Evolutionary conservation across 257 asterid genomes (phyloP), one percentile per base, ranked within the genome.

Genomic region (Voacanga thouarsii): DNA sequence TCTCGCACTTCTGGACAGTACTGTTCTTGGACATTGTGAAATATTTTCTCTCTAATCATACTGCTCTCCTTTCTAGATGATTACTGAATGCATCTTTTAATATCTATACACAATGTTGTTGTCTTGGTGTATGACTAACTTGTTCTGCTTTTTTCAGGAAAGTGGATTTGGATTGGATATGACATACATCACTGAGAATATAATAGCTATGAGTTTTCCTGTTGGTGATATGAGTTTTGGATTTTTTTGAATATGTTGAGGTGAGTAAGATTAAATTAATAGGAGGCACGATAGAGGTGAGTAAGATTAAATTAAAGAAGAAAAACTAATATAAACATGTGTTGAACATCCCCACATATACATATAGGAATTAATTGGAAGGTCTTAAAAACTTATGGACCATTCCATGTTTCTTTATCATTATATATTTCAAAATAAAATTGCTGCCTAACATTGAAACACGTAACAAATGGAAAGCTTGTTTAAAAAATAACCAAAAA

Each of bases 171-270:
- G 93, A 85, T 89, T 96, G 57, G 99, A 96, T 86, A 90, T 96
- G 97, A 93, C 99, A 69, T 96, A 96, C 89, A 92, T 96, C 89
- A 96, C 98, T n/a, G 98, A 96, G 90, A 96, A 96, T 88, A 90
- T 96, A 80, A 96, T 96, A 80, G 99, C 99, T 51, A 96, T 96
- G 99, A 98, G 99, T 72, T 96, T 96, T 83, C 98, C 99, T 74
- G 98, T 98, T 81, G 99, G 99, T 85, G 98, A 93, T 80, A 90
- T 90, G 97, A 96, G 98, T 89, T 96, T 97, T 83, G 99, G 99
- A 3, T n/a, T 89, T 93, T 78, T 92, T 96, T 69, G 97, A 97
- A 78, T 96, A 93, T 84, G 96, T 96, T 80, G 99, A 96, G 98
- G 99, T 92, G 83, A 79, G 75, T 73, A 55, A 66, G 53, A 5